Evolutionary conservation across 2,329 filamentous ascomycete genomes (phyloP).

Genomic region (Nigrograna mackinnonii): DNA sequence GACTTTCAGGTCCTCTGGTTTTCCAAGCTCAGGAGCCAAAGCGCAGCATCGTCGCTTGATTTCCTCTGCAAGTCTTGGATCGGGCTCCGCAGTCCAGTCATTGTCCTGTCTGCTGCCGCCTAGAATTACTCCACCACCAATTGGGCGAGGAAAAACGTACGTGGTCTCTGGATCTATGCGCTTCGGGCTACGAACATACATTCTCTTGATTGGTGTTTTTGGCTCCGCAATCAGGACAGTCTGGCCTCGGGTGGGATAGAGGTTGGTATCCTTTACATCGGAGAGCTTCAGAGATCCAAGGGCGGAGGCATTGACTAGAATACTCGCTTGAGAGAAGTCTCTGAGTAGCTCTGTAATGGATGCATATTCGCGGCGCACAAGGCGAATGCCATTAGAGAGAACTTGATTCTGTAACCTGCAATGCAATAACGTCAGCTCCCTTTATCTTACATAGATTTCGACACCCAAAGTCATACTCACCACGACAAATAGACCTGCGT

Average conservation of each 20-base stretch:
- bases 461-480: conserved; percentile 19
- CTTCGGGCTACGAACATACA: conserved; percentile 48
- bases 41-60: conserved; percentile 80
- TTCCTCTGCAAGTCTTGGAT: conserved; percentile 75
- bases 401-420: conserved; percentile 62
- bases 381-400: conserved; percentile 68
- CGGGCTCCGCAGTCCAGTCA: conserved; percentile 78
- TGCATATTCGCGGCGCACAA: conserved; percentile 46
- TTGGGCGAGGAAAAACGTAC: conserved; percentile 49
- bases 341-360: conserved; percentile 72
- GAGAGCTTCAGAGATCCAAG: conserved; percentile 75
- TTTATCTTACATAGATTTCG: no score
- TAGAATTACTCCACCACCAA: conserved; percentile 79
- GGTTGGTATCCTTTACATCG: conserved; percentile 75
- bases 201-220: conserved; percentile 39
- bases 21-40: conserved; percentile 67
- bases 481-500: conserved; percentile 41
- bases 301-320: conserved; percentile 86
- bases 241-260: conserved; percentile 80
- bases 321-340: conserved; percentile 64
- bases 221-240: conserved; percentile 71
- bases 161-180: conserved; percentile 47
- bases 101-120: conserved; percentile 81
- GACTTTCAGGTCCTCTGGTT: conserved; percentile 71
- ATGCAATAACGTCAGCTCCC: no score